Evolutionary conservation across 2,329 filamentous ascomycete genomes (phyloP), one percentile per base, ranked within the genome.

Genomic region (Colletotrichum cuscutae): DNA sequence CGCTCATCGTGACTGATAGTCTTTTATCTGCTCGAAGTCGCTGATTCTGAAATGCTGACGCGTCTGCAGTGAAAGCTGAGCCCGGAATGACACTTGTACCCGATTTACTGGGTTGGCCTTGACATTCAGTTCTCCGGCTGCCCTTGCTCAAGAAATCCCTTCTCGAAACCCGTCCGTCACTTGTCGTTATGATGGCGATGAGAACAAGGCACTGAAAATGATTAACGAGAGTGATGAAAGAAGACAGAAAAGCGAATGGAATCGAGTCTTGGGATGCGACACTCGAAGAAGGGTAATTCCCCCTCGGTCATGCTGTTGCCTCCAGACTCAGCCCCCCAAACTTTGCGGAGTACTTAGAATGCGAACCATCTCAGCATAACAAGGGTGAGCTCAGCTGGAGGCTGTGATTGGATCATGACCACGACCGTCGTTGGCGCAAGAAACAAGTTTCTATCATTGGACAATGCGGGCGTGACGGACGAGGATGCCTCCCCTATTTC

Each of bases 331-430:
- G 73, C 70, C 73, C 72, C 73, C 73, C 49, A 56, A 57, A n/a
- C 53, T 59, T 59, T 60, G 70, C 70, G 46, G 63, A 64, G 65
- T 49, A 49, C 19, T 49, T 49, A 57, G 54, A 72, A 35, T 49
- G 72, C 72, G 68, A 72, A 72, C 72, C 59, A 65, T 63, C 63
- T 60, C 54, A 68, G 54, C 72, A 73, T 66, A 6, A 57, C 56
- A 65, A 35, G 61, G 71, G 71, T 32, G 49, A 67, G 46, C 35
- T n/a, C 30, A 49, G 65, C 24, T 24, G 26, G 28, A n/a, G 56
- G 15, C 22, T 54, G 65, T 72, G 72, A 74, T 74, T 74, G 72
- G 72, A 61, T 72, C 70, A 74, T 73, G 69, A 56, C 52, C 65
- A 61, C 72, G 70, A 73, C 72, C 70, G 62, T 65, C 26, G 56